Conservation (phyloP, 139 green algal species). For the Nannochloris sp. region DNA sequence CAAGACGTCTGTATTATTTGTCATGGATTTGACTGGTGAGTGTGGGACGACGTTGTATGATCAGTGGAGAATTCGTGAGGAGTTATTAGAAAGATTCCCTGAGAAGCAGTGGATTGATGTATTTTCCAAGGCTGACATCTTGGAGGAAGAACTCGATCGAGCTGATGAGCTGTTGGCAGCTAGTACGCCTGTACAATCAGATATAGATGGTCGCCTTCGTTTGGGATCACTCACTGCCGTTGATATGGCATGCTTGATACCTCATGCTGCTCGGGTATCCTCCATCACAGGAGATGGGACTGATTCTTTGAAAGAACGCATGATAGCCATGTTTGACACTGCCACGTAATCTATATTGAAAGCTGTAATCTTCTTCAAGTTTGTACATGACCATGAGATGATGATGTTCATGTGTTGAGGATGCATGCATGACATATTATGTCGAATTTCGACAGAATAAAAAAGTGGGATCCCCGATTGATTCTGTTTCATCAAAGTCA, state of each 20-base stretch:
- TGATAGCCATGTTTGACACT: conserved; percentile 42
- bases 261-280: conserved; percentile 48
- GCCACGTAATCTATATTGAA: neutral
- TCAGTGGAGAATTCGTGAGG: conserved; percentile 59
- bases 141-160: conserved; percentile 43
- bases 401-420: too few species aligned
- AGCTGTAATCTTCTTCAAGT: neutral
- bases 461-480: too few species aligned
- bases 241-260: conserved; percentile 28
- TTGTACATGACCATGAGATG: neutral
- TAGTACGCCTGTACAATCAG: neutral
- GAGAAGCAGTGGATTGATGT: conserved; percentile 85
- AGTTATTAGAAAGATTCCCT: conserved; percentile 59
- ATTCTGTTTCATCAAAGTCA: too few species aligned
- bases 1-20: conserved; percentile 77
- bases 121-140: conserved; percentile 84
- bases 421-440: too few species aligned
- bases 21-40: conserved; percentile 82
- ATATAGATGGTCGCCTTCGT: neutral
- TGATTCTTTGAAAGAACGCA: conserved; percentile 40
- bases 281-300: conserved; percentile 58
- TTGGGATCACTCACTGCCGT: conserved; percentile 20
- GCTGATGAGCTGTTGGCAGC: neutral
- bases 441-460: too few species aligned
- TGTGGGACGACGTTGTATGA: conserved; percentile 74